Conservation (phyloP, 495 filamentous ascomycete genomes). For the Rhypophila decipiens region DNA sequence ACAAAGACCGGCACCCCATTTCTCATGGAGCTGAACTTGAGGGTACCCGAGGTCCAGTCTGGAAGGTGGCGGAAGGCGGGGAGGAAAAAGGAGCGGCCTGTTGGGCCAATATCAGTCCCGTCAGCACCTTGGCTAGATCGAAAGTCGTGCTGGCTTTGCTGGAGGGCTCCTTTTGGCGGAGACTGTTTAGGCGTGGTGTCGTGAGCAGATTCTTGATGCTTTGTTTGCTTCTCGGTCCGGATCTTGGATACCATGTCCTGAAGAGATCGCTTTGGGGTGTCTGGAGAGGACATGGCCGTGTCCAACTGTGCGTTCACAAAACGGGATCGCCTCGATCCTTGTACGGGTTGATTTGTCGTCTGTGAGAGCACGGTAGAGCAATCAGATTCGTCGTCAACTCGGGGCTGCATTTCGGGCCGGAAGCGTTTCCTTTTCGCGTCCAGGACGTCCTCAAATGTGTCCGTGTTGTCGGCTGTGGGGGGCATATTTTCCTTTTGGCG, state of each 20-base stretch:
- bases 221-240: conserved; percentile 19
- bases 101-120: conserved; percentile 26
- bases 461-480: conserved; percentile 18
- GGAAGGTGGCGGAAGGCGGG: conserved; percentile 39
- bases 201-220: conserved; percentile 2
- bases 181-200: conserved; percentile 19
- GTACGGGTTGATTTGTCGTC: conserved; percentile 10
- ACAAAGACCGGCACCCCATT: conserved; percentile 44
- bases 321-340: conserved; percentile 18
- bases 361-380: conserved; percentile 32
- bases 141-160: conserved; percentile 2
- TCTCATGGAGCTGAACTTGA: conserved; percentile 35
- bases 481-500: conserved; percentile 33
- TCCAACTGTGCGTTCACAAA: conserved; percentile 13
- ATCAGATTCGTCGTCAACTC: conserved; percentile 39
- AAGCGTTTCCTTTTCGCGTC: conserved; percentile 23
- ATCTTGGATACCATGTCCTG: conserved; percentile 29
- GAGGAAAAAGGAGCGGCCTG: conserved; percentile 39
- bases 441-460: conserved; percentile 19
- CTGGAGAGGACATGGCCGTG: conserved; percentile 7
- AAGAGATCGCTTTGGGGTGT: conserved; percentile 19
- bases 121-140: conserved; percentile 8
- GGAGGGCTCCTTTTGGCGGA: conserved; percentile 1
- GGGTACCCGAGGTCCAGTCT: conserved; percentile 39
- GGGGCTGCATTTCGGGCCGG: conserved; percentile 37